Evolutionary conservation across 352 stramenopile species (phyloP).

Genomic region (Globisporangium acanthophoron): DNA sequence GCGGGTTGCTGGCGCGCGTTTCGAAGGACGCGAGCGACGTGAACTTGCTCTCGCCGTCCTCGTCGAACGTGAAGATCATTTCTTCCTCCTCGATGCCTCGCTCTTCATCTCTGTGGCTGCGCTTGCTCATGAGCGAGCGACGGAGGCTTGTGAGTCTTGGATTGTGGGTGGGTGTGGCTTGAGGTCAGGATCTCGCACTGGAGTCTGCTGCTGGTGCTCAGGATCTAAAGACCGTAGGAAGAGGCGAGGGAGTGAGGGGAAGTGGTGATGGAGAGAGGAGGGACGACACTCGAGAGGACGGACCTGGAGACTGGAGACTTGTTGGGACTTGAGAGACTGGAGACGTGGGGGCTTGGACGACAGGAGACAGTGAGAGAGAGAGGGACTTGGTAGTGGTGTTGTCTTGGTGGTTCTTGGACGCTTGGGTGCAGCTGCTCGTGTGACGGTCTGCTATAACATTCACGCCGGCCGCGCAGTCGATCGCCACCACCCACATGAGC

Average conservation of each 20-base stretch:
- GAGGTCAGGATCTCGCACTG: no score
- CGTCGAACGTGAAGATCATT: constrained; percentile 75
- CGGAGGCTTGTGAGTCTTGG: background rate
- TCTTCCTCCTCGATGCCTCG: constrained; percentile 55
- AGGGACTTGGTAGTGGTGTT: background rate
- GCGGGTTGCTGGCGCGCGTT: background rate
- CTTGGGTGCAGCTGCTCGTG: no score
- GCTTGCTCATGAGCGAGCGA: constrained; percentile 19
- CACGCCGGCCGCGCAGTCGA: no score
- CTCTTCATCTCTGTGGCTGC: constrained; percentile 16
- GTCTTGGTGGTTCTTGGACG: no score
- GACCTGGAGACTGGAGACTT: background rate
- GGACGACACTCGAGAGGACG: background rate
- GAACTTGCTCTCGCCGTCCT: constrained; percentile 10
- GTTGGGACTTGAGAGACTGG: background rate
- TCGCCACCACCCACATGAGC: background rate
- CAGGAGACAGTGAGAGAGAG: background rate
- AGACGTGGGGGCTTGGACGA: background rate
- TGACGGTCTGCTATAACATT: no score
- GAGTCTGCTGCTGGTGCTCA: no score
- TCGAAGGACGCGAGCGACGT: constrained; percentile 13
- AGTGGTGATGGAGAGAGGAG: background rate
- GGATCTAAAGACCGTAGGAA: no score
- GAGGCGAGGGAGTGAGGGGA: no score
- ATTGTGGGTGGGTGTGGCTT: background rate